phyloP scores from a whole-genome alignment of 352 stramenopile genomes.

The Elongisporangium undulatum region DNA sequence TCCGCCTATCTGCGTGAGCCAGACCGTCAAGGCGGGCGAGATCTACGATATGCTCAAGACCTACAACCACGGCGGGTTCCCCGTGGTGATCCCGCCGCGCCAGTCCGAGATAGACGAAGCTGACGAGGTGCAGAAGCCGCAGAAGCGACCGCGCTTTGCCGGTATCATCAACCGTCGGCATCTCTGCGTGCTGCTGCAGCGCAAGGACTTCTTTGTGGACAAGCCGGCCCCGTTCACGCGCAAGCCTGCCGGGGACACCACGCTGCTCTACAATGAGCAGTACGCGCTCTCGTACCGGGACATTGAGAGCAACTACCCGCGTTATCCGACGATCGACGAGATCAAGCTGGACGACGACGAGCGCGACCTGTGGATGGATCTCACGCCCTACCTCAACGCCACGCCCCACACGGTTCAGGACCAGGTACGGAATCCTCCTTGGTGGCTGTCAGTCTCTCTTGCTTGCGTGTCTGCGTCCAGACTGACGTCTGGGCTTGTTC shows the following conservation, averaged over 20 bases:
- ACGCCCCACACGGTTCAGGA: constrained; percentile 96
- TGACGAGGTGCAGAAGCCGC: constrained; percentile 7
- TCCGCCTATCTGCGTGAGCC: constrained; percentile 47
- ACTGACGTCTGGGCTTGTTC: background rate
- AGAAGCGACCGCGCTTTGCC: constrained; percentile 47
- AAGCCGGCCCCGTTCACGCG: constrained; percentile 76
- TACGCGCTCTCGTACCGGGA: constrained; percentile 82
- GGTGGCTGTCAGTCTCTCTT: background rate
- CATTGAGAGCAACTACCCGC: constrained; percentile 81
- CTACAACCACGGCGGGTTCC: constrained; percentile 70
- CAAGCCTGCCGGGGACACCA: constrained; percentile 70
- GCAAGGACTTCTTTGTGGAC: constrained; percentile 83
- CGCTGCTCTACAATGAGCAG: constrained; percentile 83
- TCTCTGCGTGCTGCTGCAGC: constrained; percentile 73
- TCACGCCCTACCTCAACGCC: constrained; percentile 97
- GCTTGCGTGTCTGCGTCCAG: background rate
- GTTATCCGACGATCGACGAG: constrained; percentile 75
- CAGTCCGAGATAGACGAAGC: constrained; percentile 23
- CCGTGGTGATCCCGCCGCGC: constrained; percentile 53
- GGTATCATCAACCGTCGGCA: constrained; percentile 79
- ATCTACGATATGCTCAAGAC: constrained; percentile 75
- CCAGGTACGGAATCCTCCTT: constrained; percentile 14
- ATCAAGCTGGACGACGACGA: constrained; percentile 92
- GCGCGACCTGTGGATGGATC: constrained; percentile 87
- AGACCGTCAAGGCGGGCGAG: constrained; percentile 75